Conservation (phyloP, 495 filamentous ascomycete species). For the Aspergillus affinis region DNA sequence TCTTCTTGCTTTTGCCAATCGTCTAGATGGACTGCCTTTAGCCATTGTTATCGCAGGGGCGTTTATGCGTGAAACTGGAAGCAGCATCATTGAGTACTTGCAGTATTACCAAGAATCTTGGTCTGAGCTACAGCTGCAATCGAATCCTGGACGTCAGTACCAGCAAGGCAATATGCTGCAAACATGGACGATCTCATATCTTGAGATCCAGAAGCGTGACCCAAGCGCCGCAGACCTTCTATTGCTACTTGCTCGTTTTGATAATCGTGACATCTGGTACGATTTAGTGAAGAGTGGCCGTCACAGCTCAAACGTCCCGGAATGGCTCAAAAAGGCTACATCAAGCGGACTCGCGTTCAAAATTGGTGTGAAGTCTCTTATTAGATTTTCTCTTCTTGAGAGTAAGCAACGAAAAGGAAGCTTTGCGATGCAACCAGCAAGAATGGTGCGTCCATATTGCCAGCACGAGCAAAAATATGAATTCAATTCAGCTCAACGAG, state of each 20-base stretch:
- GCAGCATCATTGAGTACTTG: constrained; percentile 35
- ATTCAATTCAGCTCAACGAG: constrained; percentile 21
- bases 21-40: constrained; percentile 42
- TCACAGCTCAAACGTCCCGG: constrained; percentile 16
- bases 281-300: constrained; percentile 32
- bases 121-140: constrained; percentile 35
- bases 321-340: constrained; percentile 30
- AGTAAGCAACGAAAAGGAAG: constrained; percentile 27
- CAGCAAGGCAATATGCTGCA: constrained; percentile 39
- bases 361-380: constrained; percentile 24
- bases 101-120: constrained; percentile 40
- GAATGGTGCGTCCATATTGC: constrained; percentile 34
- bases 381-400: constrained; percentile 34
- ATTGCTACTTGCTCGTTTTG: constrained; percentile 45
- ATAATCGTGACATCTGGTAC: constrained; percentile 54
- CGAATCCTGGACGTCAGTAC: constrained; percentile 31
- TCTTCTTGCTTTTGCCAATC: constrained; percentile 19
- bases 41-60: constrained; percentile 44
- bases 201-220: constrained; percentile 36
- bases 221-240: constrained; percentile 38
- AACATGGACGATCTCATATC: constrained; percentile 48
- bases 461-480: background rate
- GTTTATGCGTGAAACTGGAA: constrained; percentile 39
- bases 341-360: constrained; percentile 32
- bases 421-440: constrained; percentile 35